phyloP scores from a whole-genome alignment of 2,329 filamentous ascomycete species.

The Colletotrichum abscissum region DNA sequence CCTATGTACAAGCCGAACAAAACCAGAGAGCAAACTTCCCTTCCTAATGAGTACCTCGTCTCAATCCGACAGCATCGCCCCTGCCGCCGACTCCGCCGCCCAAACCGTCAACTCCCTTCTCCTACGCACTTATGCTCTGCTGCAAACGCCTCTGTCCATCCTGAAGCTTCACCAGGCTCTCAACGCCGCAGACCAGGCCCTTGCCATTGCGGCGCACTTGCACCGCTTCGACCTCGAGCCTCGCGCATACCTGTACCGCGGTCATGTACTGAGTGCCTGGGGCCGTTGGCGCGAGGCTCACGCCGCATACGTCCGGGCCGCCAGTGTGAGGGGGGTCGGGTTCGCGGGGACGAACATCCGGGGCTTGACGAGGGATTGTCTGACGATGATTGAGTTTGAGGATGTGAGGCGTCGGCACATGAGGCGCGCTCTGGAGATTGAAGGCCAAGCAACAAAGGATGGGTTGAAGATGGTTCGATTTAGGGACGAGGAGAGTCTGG shows the following conservation, averaged over 20 bases:
- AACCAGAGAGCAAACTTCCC: conserved; percentile 1
- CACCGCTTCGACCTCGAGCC: conserved; percentile 36
- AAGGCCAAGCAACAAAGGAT: neutral
- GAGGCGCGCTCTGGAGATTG: neutral
- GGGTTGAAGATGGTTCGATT: conserved; percentile 13
- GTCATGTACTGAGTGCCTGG: conserved; percentile 39
- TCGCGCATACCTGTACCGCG: conserved; percentile 39
- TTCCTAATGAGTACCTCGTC: conserved; percentile 27
- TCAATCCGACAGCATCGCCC: conserved; percentile 29
- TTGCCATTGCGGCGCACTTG: conserved; percentile 32
- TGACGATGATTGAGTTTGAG: conserved; percentile 21
- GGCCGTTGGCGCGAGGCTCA: conserved; percentile 39
- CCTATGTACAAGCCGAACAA: neutral
- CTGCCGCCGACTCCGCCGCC: conserved; percentile 29
- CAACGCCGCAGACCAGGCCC: conserved; percentile 36
- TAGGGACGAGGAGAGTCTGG: neutral
- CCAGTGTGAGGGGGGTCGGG: conserved; percentile 30
- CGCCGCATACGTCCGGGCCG: conserved; percentile 38
- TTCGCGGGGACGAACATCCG: conserved; percentile 22
- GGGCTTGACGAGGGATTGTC: conserved; percentile 26
- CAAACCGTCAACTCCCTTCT: conserved; percentile 35
- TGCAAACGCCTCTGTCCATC: conserved; percentile 25
- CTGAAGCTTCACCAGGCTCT: conserved; percentile 35
- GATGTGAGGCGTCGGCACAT: neutral
- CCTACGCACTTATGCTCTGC: conserved; percentile 30